Percentiles rank a stretch among this genome's conserved stretches.
phyloP scores from a whole-genome alignment of 225 moss, liverwort and hornwort species.

The Asterella californica region DNA sequence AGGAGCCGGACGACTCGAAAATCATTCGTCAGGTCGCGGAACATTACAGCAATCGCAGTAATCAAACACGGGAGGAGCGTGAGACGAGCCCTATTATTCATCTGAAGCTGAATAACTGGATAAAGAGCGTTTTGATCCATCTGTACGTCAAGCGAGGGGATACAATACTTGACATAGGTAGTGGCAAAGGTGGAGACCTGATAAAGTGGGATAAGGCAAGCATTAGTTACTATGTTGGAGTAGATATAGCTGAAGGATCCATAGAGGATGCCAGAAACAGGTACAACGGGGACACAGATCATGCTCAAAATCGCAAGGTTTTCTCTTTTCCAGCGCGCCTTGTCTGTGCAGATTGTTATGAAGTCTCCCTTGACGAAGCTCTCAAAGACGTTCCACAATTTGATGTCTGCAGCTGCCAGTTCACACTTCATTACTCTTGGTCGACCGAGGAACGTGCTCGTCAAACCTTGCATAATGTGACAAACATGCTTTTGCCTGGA shows the following conservation, averaged over 20 bases:
- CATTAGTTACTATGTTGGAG: constrained; percentile 85
- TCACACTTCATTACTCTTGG: constrained; percentile 97
- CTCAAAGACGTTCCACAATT: constrained; percentile 74
- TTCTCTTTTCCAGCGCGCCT: constrained; percentile 80
- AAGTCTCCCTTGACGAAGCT: constrained; percentile 71
- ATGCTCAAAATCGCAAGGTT: constrained; percentile 79
- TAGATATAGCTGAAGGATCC: constrained; percentile 93
- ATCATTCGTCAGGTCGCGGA: constrained; percentile 80
- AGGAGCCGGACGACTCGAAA: constrained; percentile 40
- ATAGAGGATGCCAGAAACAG: constrained; percentile 93
- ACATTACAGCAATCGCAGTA: constrained; percentile 86
- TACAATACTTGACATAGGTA: constrained; percentile 84
- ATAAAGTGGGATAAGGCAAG: constrained; percentile 97
- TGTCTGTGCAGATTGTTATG: constrained; percentile 92
- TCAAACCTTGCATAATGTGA: constrained; percentile 83
- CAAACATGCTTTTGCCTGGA: constrained; percentile 71
- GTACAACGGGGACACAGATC: constrained; percentile 95
- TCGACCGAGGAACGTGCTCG: constrained; percentile 93
- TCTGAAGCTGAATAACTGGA: constrained; percentile 96
- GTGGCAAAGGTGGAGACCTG: constrained; percentile 96
- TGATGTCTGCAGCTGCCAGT: constrained; percentile 93
- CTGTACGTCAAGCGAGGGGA: constrained; percentile 70
- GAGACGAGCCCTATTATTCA: constrained; percentile 97
- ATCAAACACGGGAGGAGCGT: constrained; percentile 90
- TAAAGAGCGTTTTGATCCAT: constrained; percentile 91